Base-by-base conservation (phyloP, 78 protist genomes). In the Bodo saltans region DNA sequence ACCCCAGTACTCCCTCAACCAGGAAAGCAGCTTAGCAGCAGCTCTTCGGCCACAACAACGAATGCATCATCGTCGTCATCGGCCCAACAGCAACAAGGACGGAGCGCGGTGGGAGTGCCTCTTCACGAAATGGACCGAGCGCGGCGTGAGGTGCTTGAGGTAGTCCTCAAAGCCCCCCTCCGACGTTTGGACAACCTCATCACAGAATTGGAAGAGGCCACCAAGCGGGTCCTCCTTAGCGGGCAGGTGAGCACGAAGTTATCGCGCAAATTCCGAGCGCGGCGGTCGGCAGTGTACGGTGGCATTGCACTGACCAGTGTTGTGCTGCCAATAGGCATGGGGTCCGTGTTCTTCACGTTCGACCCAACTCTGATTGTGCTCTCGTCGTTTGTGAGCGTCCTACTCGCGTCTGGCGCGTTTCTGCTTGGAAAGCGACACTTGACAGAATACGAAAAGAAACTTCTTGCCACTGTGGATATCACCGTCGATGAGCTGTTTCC, bases 171-270 rank as follows among this genome's bases (percentile, higher is more conserved):
- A 30, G 83, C 88, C 28, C 88, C 81, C 30, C 53, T 52, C 72
- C 53, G 78, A 30, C 70, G 83, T 40, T 33, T 71, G 8, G 88
- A 85, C 83, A 85, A 75, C 74, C 28, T 75, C 32, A 29, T 85
- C 37, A 53, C 79, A 39, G 72, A 76, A 12, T 8, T 3, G 32
- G 81, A 76, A 38, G 81, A 76, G 67, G 81, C 81, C 69, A 27
- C n/a, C 41, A 26, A 3, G n/a, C 67, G 67, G 27, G 52, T 76
- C 28, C 12, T 2, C 3, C 38, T 60, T 12, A 67, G 69, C 41
- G 12, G 69, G 25, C 25, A 1, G 27, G 81, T 76, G 69, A 29
- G 72, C 72, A 76, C 38, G 41, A 67, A 4, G 34, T 2, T 76
- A 25, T 67, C 8, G 67, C 1, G 52, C 69, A 17, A 8, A 8